phyloP scores from a whole-genome alignment of 2,329 filamentous ascomycete genomes.

The Aureobasidium lini region DNA sequence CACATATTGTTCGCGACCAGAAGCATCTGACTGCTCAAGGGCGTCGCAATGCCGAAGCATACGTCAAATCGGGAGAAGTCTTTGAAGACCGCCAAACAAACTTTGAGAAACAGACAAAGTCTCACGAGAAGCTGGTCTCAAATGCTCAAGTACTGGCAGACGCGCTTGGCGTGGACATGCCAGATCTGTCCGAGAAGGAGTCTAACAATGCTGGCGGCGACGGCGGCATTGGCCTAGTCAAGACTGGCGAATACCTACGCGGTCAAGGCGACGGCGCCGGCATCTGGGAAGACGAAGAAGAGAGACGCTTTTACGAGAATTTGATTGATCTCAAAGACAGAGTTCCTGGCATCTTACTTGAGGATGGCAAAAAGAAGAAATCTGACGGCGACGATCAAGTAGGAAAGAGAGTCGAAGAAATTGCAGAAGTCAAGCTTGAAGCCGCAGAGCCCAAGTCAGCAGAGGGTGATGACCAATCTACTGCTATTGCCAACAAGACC shows the following conservation, averaged over 20 bases:
- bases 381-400: constrained; percentile 70
- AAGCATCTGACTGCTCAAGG: constrained; percentile 80
- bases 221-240: constrained; percentile 83
- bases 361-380: constrained; percentile 94
- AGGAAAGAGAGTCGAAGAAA: constrained; percentile 56
- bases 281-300: constrained; percentile 98
- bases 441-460: constrained; percentile 43
- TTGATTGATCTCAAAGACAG: constrained; percentile 91
- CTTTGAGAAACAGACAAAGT: constrained; percentile 88
- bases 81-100: constrained; percentile 96
- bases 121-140: constrained; percentile 79
- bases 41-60: constrained; percentile 92
- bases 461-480: constrained; percentile 73
- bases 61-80: constrained; percentile 96
- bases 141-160: constrained; percentile 91
- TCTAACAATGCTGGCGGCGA: constrained; percentile 57
- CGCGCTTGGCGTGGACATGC: constrained; percentile 84
- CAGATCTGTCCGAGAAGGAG: constrained; percentile 79
- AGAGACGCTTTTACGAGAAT: constrained; percentile 96
- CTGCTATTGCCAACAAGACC: constrained; percentile 93
- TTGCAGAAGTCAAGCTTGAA: constrained; percentile 29
- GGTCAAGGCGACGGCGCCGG: constrained; percentile 85
- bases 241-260: constrained; percentile 85
- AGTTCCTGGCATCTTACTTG: constrained; percentile 85
- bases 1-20: constrained; percentile 82